These are phyloP conservation scores for Citeromyces hawaiiensis DNA, from an alignment of 1,139 yeast species.

Conservation along the genomic window DNA sequence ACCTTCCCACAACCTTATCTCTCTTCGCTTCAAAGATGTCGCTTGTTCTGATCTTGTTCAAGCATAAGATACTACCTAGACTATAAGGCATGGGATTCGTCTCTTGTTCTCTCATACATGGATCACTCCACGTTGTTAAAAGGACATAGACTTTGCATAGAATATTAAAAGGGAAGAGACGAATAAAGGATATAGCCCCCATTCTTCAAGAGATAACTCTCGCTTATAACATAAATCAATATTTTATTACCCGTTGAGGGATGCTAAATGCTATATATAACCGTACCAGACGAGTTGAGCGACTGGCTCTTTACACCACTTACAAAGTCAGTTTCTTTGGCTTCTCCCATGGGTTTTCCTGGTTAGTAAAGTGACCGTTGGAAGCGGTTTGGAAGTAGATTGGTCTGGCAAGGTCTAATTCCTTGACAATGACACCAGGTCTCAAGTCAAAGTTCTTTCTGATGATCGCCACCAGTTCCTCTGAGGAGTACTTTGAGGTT, in stretches of 20 bases:
- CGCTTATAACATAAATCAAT: neutral
- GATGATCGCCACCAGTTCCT: conserved; percentile 82
- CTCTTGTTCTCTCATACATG: no score
- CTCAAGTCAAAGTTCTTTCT: conserved; percentile 93
- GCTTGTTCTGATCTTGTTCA: no score
- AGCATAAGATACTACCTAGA: no score
- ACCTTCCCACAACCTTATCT: no score
- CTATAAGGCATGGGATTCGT: no score
- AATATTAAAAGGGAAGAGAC: no score
- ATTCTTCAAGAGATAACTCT: no score
- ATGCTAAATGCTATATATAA: neutral
- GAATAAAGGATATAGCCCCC: no score
- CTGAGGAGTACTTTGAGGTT: conserved; percentile 81
- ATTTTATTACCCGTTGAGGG: neutral
- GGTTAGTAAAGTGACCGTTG: conserved; percentile 99
- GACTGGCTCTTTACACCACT: conserved; percentile 7
- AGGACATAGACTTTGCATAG: no score
- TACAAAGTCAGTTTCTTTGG: conserved; percentile 81
- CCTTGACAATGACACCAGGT: conserved; percentile 98
- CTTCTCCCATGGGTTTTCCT: conserved; percentile 96
- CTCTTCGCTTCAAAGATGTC: no score
- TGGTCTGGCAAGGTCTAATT: conserved; percentile 96
- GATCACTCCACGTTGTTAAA: no score
- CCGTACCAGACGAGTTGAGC: neutral
- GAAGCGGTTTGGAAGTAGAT: conserved; percentile 98